Conservation (phyloP, 352 stramenopile genomes). For the Lagenidium giganteum region DNA sequence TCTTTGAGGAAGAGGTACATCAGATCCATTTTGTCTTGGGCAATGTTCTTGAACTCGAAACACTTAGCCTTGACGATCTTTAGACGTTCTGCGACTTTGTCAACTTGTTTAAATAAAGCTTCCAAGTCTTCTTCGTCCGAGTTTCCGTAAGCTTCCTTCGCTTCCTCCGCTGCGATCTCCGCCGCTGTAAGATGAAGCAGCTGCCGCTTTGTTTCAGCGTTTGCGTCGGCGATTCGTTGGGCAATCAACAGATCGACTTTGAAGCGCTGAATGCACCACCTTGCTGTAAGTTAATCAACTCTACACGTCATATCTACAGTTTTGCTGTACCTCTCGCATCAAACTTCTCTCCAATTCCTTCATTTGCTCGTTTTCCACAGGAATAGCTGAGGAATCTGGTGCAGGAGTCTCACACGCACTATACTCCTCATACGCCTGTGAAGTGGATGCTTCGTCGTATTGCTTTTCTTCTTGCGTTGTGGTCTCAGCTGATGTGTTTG, state of each 20-base stretch:
- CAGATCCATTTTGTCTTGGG: conserved; percentile 48
- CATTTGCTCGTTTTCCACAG: conserved; percentile 13
- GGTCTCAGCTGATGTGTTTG: conserved; percentile 8
- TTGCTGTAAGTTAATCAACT: too few relatives aligned
- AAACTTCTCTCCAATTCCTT: conserved; percentile 49
- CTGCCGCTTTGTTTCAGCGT: conserved; percentile 51
- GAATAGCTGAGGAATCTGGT: too few relatives aligned
- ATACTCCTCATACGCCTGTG: not conserved
- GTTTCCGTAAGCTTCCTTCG: not conserved
- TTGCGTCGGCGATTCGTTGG: conserved; percentile 58
- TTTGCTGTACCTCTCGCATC: conserved; percentile 72
- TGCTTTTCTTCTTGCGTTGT: too few relatives aligned
- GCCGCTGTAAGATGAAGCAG: conserved; percentile 53
- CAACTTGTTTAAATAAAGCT: conserved; percentile 35
- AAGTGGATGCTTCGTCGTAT: too few relatives aligned
- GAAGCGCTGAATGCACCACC: too few relatives aligned
- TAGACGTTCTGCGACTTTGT: conserved; percentile 40
- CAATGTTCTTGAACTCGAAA: conserved; percentile 62
- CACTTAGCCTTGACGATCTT: conserved; percentile 61
- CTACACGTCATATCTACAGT: too few relatives aligned
- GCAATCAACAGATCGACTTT: conserved; percentile 76
- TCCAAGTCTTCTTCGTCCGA: conserved; percentile 40
- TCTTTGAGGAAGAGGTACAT: conserved; percentile 81
- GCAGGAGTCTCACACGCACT: too few relatives aligned
- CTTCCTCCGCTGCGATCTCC: conserved; percentile 22